Conservation (phyloP, 192 early-diverging fungal genomes). For the Allomyces javanicus region DNA sequence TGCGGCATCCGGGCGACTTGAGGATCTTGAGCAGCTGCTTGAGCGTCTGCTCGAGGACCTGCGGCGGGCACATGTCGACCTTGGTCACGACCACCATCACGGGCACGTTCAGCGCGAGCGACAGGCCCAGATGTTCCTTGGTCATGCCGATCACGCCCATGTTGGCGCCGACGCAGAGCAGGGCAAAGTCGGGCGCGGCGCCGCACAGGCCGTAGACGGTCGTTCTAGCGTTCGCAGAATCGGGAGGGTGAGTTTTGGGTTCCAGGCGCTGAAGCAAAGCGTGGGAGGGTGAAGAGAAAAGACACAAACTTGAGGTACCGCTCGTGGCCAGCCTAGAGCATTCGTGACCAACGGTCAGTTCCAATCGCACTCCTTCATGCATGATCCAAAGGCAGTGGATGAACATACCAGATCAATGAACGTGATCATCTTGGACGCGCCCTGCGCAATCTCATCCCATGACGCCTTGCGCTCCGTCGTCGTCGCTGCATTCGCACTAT, state of each 20-base stretch:
- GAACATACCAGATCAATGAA: slow-evolving; percentile 31
- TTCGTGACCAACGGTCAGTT: too few relatives aligned
- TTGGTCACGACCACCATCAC: slow-evolving; percentile 88
- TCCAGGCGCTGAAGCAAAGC: too few relatives aligned
- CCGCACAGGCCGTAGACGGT: slow-evolving; percentile 93
- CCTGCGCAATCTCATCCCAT: slow-evolving; percentile 66
- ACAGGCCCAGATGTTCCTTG: slow-evolving; percentile 78
- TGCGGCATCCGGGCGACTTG: slow-evolving; percentile 73
- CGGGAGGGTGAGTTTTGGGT: too few relatives aligned
- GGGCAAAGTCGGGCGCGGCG: slow-evolving; percentile 72
- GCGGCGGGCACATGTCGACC: slow-evolving; percentile 78
- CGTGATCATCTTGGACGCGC: slow-evolving; percentile 52
- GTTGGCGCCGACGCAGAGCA: slow-evolving; percentile 73
- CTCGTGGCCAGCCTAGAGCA: slow-evolving; percentile 63
- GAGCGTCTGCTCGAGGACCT: slow-evolving; percentile 63
- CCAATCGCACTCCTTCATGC: slow-evolving; percentile 24
- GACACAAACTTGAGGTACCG: slow-evolving; percentile 53
- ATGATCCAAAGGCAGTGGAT: slow-evolving; percentile 1
- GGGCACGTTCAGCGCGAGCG: slow-evolving; percentile 65
- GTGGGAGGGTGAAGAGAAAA: too few relatives aligned
- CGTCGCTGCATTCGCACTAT: too few relatives aligned
- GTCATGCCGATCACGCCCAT: slow-evolving; percentile 85
- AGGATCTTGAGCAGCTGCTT: slow-evolving; percentile 64
- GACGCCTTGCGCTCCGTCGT: slow-evolving; percentile 25
- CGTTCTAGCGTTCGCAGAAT: slow-evolving; percentile 17